These are phyloP conservation scores for Aspergillus aculeatinus DNA, from an alignment of 2,329 filamentous ascomycete species.

Conservation along the genomic window DNA sequence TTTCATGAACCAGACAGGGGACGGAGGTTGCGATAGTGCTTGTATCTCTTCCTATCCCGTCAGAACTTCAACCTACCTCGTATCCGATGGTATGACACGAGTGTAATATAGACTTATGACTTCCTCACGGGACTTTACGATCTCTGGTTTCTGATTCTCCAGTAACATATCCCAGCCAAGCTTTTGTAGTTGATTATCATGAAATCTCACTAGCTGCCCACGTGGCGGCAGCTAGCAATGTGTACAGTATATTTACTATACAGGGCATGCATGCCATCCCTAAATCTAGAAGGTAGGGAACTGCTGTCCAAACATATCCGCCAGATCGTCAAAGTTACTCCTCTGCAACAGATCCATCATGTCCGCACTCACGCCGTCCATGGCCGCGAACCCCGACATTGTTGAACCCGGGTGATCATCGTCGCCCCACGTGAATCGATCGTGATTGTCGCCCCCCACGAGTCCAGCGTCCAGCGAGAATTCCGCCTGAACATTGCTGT, in stretches of 20 bases:
- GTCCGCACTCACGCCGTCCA: conserved; percentile 28
- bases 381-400: background rate
- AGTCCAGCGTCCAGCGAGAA: background rate
- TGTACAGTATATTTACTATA: background rate
- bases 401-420: background rate
- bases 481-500: background rate
- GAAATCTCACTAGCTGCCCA: too few species aligned
- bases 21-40: conserved; percentile 27
- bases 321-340: conserved; percentile 32
- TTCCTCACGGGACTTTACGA: conserved; percentile 23
- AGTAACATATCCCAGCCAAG: background rate
- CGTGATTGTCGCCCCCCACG: background rate
- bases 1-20: conserved; percentile 12
- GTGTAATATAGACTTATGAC: conserved; percentile 34
- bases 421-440: background rate
- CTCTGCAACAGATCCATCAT: conserved; percentile 36
- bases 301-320: conserved; percentile 34
- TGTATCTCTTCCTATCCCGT: conserved; percentile 19
- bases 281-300: conserved; percentile 29
- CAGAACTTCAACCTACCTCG: conserved; percentile 18
- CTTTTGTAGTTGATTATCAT: too few species aligned
- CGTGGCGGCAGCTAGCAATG: too few species aligned
- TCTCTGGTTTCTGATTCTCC: background rate
- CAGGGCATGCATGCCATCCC: background rate
- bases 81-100: conserved; percentile 23